Evolutionary conservation across 1,284 basidiomycete genomes (phyloP), one percentile per base, ranked within the genome.

Genomic region (Porodaedalea pini): DNA sequence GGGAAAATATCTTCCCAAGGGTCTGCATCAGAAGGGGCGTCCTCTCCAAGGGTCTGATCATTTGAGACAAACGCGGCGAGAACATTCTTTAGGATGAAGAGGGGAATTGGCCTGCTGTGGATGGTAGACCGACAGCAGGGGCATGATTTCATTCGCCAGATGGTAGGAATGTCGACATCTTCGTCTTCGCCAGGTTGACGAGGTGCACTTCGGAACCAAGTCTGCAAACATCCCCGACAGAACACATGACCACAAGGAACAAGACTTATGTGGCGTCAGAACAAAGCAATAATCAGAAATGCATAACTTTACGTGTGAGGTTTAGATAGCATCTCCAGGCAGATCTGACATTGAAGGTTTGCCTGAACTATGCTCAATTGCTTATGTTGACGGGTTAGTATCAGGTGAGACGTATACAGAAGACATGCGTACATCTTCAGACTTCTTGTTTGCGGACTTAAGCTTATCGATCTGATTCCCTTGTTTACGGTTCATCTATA

Each of bases 211-310:
- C 80, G 78, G 70, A 90, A 90, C 87, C 87, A 90, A 63, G 82
- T 79, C 68, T 87, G 84, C 6, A 90, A 77, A 63, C 88, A 90
- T 4, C 65, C 64, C 34, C 85, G 75, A 58, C 87, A 90, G 8
- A 85, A 72, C 25, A 87, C 78, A 63, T 90, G 87, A 2, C 87
- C 87, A 64, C 87, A 90, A 1, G 86, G 86, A 0, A 84, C 78
- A 41, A 90, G 73, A 1, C 87, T 88, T 54, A 8, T 49, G 13
- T 53, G 54, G n/a, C 15, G 15, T 37, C 13, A 58, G 61, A 19
- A 62, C 57, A 39, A 43, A 49, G 4, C 45, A 56, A 27, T 6
- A 25, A 29, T 34, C 4, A 23, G 1, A 56, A 40, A 15, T 21
- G 21, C 6, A 37, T 6, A 49, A 43, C 45, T 85, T 61, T 68